Evolutionary conservation across 306 rosid species (phyloP), one percentile per base, ranked within the genome.

Genomic region (Astragalus glycyphyllos): DNA sequence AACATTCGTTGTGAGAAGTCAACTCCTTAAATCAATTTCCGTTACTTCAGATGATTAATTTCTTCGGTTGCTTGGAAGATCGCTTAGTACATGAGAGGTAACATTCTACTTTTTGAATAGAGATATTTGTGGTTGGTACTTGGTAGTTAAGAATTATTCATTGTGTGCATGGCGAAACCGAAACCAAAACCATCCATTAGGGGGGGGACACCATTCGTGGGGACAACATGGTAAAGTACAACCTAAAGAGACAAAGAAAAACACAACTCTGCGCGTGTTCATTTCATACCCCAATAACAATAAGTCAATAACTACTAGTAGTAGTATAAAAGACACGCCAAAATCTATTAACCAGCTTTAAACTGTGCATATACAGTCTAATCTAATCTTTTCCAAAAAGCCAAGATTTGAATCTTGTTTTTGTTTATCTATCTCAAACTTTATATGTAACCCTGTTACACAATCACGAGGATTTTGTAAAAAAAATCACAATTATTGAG

Each of bases 151-250:
- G 46, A 61, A 56, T 44, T 56, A 44, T 65, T 45, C 4, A 38
- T n/a, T n/a, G n/a, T n/a, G 1, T 57, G 64, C 11, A 8, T 57
- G 61, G 31, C n/a, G n/a, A n/a, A n/a, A n/a, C n/a, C 23, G 20
- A 26, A 63, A 70, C 55, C 17, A 44, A 63, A 77, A 71, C 81
- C 77, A 55, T 48, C 37, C 65, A 68, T 48, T 61, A 34, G n/a
- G 11, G 3, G 54, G 12, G 75, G 34, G 41, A 44, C 65, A 41
- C 64, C 4, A 6, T 50, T 34, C 35, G 11, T 40, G 41, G 40
- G 13, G 57, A 32, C 50, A 5, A 41, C 1, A 40, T 15, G 12
- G 2, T 4, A 32, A 34, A 32, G 83, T 50, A 68, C 79, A 67
- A 26, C 45, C 67, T 29, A 40, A 16, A 26, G 65, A 62, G 77